Conservation (phyloP, 1,284 basidiomycete species). For the Trichosporon inkin region DNA sequence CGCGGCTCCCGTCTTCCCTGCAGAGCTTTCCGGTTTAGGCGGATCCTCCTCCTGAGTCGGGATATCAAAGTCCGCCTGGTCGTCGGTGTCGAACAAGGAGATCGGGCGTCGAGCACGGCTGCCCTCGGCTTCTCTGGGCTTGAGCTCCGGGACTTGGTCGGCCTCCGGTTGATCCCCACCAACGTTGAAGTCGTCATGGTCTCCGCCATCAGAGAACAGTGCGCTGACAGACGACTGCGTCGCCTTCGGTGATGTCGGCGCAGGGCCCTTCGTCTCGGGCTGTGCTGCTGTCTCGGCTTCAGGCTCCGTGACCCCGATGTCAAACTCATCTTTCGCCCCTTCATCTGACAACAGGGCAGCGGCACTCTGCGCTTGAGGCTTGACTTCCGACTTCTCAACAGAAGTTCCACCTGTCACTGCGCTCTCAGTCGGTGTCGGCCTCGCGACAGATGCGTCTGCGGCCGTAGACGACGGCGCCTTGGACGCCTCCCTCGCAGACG, state of each 20-base stretch:
- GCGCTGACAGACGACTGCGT: neutral
- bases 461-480: neutral
- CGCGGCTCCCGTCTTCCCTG: neutral
- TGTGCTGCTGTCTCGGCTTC: neutral
- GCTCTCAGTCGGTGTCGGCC: neutral
- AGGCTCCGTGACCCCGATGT: neutral
- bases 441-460: neutral
- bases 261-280: neutral
- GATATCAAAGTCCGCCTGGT: neutral
- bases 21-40: neutral
- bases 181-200: constrained; percentile 8
- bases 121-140: neutral
- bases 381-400: neutral
- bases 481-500: neutral
- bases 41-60: neutral
- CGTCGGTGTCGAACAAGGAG: neutral
- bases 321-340: constrained; percentile 9
- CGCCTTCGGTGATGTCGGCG: neutral
- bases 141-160: neutral
- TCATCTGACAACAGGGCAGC: neutral
- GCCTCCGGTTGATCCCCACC: neutral
- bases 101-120: neutral
- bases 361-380: neutral
- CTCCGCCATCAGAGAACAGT: constrained; percentile 2
- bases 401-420: too few species aligned